Conservation (phyloP, 441 rosid species). For the Lepidium campestre region DNA sequence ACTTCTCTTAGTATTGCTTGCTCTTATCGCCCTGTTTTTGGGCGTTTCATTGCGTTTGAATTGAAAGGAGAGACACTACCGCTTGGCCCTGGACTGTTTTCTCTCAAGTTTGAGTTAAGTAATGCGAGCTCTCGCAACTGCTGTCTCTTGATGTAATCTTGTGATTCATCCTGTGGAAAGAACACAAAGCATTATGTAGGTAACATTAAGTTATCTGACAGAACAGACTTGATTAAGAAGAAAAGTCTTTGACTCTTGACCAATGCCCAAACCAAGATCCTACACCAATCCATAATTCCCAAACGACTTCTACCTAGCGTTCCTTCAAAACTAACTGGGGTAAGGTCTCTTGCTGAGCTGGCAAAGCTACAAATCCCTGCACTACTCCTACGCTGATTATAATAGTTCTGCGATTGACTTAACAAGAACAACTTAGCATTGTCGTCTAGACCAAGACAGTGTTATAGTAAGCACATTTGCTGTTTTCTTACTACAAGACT, state of each 20-base stretch:
- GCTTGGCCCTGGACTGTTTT: constrained; percentile 93
- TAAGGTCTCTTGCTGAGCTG: background rate
- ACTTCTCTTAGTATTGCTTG: background rate
- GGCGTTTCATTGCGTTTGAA: constrained; percentile 91
- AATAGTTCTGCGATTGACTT: background rate
- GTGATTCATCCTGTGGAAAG: constrained; percentile 73
- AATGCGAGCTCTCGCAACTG: constrained; percentile 87
- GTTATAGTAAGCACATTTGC: background rate
- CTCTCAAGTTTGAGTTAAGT: constrained; percentile 83
- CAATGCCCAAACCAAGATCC: background rate
- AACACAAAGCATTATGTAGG: background rate
- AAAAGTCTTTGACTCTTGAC: background rate
- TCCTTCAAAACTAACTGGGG: background rate
- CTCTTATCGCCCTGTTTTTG: constrained; percentile 71
- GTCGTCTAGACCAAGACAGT: background rate
- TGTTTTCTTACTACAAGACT: background rate
- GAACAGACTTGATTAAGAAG: background rate
- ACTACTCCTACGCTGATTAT: background rate
- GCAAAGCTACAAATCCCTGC: background rate
- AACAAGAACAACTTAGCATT: background rate
- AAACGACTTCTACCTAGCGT: background rate
- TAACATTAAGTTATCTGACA: background rate
- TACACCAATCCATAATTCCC: background rate
- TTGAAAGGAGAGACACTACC: constrained; percentile 89
- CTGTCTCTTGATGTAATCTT: constrained; percentile 88